Conservation (phyloP, 768 basidiomycete genomes). For the Boletus reticuloceps region DNA sequence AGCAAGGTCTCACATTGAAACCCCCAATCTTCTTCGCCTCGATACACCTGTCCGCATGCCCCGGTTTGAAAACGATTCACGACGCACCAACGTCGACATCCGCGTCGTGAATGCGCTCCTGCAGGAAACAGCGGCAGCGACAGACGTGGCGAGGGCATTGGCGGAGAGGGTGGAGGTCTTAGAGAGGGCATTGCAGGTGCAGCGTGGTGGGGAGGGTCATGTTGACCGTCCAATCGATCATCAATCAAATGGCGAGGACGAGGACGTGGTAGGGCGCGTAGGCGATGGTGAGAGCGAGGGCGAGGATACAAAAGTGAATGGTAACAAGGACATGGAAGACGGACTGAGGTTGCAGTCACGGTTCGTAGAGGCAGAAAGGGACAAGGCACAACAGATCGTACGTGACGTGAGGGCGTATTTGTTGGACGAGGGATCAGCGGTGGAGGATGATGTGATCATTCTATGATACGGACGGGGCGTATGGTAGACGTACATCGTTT, state of each 20-base stretch:
- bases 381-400: slow-evolving; percentile 14
- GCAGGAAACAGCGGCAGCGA: slow-evolving; percentile 15
- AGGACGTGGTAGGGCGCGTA: too few relatives aligned
- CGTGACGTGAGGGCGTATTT: slow-evolving; percentile 16
- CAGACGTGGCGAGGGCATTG: slow-evolving; percentile 14
- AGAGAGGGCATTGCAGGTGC: slow-evolving; percentile 16
- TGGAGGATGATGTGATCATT: background rate
- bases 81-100: background rate
- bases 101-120: slow-evolving; percentile 15
- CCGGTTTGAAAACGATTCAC: background rate
- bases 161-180: slow-evolving; percentile 24
- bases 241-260: background rate
- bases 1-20: background rate
- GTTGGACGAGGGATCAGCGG: slow-evolving; percentile 4
- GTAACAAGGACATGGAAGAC: slow-evolving; percentile 1
- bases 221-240: background rate
- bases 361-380: slow-evolving; percentile 20
- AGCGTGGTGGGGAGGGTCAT: too few relatives aligned
- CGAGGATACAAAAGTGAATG: background rate
- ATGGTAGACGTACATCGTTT: too few relatives aligned
- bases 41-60: slow-evolving; percentile 13
- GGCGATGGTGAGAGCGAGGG: too few relatives aligned
- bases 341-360: slow-evolving; percentile 11
- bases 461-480: too few relatives aligned
- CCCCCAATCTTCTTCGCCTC: background rate